phyloP scores from a whole-genome alignment of 202 grass and related monocot species.

The Cymbopogon flexuosus region DNA sequence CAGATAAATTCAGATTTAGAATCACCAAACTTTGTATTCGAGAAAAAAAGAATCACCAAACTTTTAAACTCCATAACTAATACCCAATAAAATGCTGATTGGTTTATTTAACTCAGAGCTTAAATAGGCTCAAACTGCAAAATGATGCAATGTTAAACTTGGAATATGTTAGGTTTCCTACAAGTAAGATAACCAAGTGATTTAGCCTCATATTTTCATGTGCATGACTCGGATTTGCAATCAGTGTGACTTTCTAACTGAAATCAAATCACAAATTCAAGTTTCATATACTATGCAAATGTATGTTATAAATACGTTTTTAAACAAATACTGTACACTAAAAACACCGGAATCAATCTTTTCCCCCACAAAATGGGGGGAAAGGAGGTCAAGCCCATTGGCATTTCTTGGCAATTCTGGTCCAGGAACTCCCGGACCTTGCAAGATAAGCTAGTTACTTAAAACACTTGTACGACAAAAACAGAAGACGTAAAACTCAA shows the following conservation, averaged over 20 bases:
- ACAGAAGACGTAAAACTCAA: conserved; percentile 13
- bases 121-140: neutral
- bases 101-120: neutral
- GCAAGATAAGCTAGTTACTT: neutral
- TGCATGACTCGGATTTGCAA: neutral
- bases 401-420: neutral
- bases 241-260: neutral
- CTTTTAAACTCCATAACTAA: neutral
- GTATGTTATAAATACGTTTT: neutral
- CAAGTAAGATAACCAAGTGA: neutral
- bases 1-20: conserved; percentile 1
- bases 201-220: neutral
- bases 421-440: neutral
- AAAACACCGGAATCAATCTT: neutral
- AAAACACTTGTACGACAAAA: neutral
- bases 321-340: neutral
- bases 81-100: neutral
- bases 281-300: neutral
- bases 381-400: neutral
- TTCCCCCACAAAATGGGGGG: neutral
- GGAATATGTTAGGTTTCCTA: neutral
- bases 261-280: neutral
- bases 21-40: neutral
- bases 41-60: neutral
- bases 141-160: neutral